These are phyloP conservation scores for Cercophora samala DNA, from an alignment of 495 filamentous ascomycete genomes.

Conservation along the genomic window DNA sequence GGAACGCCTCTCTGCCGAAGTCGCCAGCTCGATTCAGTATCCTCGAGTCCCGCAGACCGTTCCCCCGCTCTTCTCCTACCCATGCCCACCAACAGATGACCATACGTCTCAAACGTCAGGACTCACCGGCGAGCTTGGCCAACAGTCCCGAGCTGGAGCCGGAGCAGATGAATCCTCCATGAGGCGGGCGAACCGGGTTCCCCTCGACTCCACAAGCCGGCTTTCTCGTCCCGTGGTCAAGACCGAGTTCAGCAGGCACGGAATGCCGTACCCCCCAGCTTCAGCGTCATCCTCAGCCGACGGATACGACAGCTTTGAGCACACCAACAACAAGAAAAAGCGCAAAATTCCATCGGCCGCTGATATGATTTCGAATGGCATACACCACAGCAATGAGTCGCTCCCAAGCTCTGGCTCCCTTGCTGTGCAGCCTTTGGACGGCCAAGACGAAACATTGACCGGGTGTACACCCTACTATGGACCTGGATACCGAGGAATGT, in stretches of 20 bases:
- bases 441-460: conserved; percentile 38
- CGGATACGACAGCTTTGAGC: conserved; percentile 96
- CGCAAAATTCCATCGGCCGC: conserved; percentile 93
- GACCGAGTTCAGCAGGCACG: conserved; percentile 37
- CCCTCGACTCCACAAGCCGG: conserved; percentile 28
- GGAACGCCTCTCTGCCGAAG: conserved; percentile 77
- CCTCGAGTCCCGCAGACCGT: conserved; percentile 65
- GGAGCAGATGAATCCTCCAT: neutral
- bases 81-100: conserved; percentile 52
- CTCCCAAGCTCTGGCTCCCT: conserved; percentile 21
- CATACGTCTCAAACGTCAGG: conserved; percentile 13
- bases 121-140: conserved; percentile 22
- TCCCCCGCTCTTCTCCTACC: conserved; percentile 72
- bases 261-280: conserved; percentile 43
- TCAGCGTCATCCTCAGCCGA: conserved; percentile 62
- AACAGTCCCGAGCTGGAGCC: conserved; percentile 21
- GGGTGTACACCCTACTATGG: no score
- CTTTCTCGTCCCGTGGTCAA: conserved; percentile 27
- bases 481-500: neutral
- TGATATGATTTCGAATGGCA: conserved; percentile 49
- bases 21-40: conserved; percentile 77
- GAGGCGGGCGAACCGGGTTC: conserved; percentile 20
- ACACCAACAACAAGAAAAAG: conserved; percentile 99
- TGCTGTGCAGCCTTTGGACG: conserved; percentile 31
- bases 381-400: conserved; percentile 53